These are phyloP conservation scores for Tylopilus sp. DNA, from an alignment of 1,284 basidiomycete species.

Conservation along the genomic window DNA sequence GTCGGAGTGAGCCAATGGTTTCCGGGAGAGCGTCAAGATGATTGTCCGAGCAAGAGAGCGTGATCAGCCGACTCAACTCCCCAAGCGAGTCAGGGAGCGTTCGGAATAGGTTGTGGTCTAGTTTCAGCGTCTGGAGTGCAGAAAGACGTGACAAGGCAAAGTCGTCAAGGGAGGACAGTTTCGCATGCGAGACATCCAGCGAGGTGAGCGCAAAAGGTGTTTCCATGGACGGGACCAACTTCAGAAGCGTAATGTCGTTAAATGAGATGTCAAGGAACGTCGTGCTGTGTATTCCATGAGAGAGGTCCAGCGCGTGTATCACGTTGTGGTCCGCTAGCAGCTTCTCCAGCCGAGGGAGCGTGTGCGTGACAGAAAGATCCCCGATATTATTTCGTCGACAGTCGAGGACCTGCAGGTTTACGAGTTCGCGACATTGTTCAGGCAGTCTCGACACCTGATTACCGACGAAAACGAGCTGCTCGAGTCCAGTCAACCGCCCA, in stretches of 20 bases:
- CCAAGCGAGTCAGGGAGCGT: conserved; percentile 82
- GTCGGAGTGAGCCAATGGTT: conserved; percentile 76
- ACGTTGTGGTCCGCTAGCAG: conserved; percentile 82
- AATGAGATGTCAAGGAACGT: conserved; percentile 66
- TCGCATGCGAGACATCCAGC: conserved; percentile 89
- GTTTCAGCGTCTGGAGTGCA: conserved; percentile 68
- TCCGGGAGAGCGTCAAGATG: conserved; percentile 77
- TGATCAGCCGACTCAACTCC: conserved; percentile 67
- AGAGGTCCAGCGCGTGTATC: conserved; percentile 77
- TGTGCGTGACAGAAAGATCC: conserved; percentile 70
- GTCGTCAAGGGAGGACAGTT: conserved; percentile 84
- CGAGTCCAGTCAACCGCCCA: conserved; percentile 66
- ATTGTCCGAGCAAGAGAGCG: conserved; percentile 89
- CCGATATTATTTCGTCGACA: conserved; percentile 81
- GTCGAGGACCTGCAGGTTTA: conserved; percentile 71
- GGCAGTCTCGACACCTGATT: conserved; percentile 86
- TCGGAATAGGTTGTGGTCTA: conserved; percentile 89
- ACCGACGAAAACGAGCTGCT: conserved; percentile 82
- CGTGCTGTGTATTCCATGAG: conserved; percentile 60
- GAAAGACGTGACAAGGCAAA: conserved; percentile 69
- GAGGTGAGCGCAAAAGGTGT: conserved; percentile 68
- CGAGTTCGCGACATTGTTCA: conserved; percentile 59
- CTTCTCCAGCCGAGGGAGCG: conserved; percentile 66
- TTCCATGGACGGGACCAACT: conserved; percentile 59
- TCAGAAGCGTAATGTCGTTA: conserved; percentile 82